Percentiles rank a stretch among this genome's conserved stretches.
phyloP scores from a whole-genome alignment of 2,329 filamentous ascomycete genomes.

The Malbranchea zuffiana region DNA sequence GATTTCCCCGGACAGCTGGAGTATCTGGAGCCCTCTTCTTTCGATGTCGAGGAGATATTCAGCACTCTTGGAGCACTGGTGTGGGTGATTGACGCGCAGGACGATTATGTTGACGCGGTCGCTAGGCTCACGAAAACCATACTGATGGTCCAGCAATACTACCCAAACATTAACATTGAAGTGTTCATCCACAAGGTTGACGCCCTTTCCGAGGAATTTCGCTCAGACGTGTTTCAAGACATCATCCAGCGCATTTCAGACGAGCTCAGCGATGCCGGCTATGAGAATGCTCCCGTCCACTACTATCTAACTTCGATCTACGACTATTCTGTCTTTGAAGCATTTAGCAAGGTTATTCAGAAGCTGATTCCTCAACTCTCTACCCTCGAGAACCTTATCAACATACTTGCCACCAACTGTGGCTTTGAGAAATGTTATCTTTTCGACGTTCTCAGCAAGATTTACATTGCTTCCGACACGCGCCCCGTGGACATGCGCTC shows the following conservation, averaged over 20 bases:
- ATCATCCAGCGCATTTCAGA: constrained; percentile 95
- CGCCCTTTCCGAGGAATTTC: constrained; percentile 92
- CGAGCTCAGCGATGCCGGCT: constrained; percentile 82
- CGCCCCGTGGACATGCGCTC: constrained; percentile 87
- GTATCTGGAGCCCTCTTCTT: constrained; percentile 74
- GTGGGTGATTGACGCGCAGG: constrained; percentile 97
- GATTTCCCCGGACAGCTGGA: constrained; percentile 94
- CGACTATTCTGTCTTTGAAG: constrained; percentile 96
- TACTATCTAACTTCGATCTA: constrained; percentile 98
- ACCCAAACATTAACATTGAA: constrained; percentile 90
- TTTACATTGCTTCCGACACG: constrained; percentile 94
- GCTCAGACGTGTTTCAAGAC: constrained; percentile 89
- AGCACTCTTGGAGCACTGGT: constrained; percentile 88
- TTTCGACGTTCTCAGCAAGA: constrained; percentile 95
- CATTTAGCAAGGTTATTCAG: constrained; percentile 96
- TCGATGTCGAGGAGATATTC: constrained; percentile 89
- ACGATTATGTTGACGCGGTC: constrained; percentile 91
- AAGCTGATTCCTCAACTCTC: constrained; percentile 90
- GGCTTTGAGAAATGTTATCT: constrained; percentile 97
- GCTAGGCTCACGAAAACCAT: constrained; percentile 79
- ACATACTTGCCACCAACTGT: constrained; percentile 84
- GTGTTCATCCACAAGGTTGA: constrained; percentile 99
- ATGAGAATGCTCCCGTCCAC: constrained; percentile 85
- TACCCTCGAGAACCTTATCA: constrained; percentile 85
- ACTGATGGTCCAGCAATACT: constrained; percentile 73